Evolutionary conservation across 805 yeast species (phyloP), one percentile per base, ranked within the genome.

Genomic region (Pichia cabralensis): DNA sequence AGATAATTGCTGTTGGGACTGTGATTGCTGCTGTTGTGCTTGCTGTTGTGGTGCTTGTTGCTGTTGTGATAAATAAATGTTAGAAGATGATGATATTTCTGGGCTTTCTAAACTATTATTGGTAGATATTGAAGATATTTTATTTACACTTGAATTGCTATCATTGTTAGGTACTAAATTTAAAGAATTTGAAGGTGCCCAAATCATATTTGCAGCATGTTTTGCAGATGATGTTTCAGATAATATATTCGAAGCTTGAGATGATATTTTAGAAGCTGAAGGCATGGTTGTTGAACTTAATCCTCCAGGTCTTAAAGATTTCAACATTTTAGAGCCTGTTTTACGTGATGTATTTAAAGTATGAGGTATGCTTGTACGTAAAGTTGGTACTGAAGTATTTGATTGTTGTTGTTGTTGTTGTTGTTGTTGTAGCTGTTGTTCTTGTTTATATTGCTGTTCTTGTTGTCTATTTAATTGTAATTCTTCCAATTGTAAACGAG

Each of bases 181-280:
- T 6, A 58, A 33, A 18, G 61, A 52, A 15, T 47, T 46, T 2
- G 58, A 52, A 8, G 63, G 63, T 5, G 63, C 50, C 63, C 63
- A 60, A 8, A 58, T 56, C 5, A 58, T 39, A 27, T 55, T 55
- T 0, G 64, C 64, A 3, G 64, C 64, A 22, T 52, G 52, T 30
- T 51, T 54, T 6, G 64, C 64, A 13, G 47, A 34, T 8, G 44
- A 30, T n/a, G n/a, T n/a, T n/a, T n/a, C n/a, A n/a, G n/a, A n/a
- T n/a, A n/a, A n/a, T n/a, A n/a, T n/a, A 31, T 39, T 30, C 35
- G 39, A 28, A 13, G 12, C 28, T 17, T 36, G 39, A 13, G 19
- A 37, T 10, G n/a, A 29, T 21, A 30, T 33, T 22, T 17, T 24
- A 6, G 36, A 19, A 34, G 33, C 34, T 4, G 36, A 31, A n/a